Evolutionary conservation across 208 protist species (phyloP).

Genomic region (Porcisia hertigi): DNA sequence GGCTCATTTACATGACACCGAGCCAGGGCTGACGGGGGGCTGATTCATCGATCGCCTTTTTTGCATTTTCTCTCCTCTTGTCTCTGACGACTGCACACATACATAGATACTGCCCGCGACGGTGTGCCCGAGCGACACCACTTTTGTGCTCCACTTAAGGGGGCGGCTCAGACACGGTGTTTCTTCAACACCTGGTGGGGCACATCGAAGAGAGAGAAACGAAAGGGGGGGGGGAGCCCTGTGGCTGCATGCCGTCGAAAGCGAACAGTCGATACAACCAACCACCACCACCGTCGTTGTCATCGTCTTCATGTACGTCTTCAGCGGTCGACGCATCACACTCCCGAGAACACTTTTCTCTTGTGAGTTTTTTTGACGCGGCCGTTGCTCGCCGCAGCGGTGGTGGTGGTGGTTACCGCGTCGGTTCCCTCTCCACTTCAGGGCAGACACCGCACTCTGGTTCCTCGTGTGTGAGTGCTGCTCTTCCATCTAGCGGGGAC

Average conservation of each 20-base stretch:
- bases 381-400: conserved; percentile 25
- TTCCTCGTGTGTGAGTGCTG: conserved; percentile 3
- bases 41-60: background rate
- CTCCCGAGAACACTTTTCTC: conserved; percentile 32
- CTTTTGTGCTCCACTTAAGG: background rate
- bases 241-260: conserved; percentile 27
- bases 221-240: background rate
- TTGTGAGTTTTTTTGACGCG: conserved; percentile 55
- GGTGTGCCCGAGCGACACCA: background rate
- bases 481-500: background rate
- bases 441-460: background rate
- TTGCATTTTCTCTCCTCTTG: background rate
- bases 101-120: background rate
- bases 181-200: background rate
- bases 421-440: conserved; percentile 5
- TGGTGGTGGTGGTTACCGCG: conserved; percentile 1
- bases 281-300: conserved; percentile 9
- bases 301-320: conserved; percentile 7
- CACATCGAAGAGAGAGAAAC: background rate
- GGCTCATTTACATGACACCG: background rate
- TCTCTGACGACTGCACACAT: background rate
- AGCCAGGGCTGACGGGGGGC: background rate
- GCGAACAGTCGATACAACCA: background rate
- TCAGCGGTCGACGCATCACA: background rate
- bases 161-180: background rate